These are phyloP conservation scores for Ogataea sp. DNA, from an alignment of 805 yeast species.

Conservation along the genomic window DNA sequence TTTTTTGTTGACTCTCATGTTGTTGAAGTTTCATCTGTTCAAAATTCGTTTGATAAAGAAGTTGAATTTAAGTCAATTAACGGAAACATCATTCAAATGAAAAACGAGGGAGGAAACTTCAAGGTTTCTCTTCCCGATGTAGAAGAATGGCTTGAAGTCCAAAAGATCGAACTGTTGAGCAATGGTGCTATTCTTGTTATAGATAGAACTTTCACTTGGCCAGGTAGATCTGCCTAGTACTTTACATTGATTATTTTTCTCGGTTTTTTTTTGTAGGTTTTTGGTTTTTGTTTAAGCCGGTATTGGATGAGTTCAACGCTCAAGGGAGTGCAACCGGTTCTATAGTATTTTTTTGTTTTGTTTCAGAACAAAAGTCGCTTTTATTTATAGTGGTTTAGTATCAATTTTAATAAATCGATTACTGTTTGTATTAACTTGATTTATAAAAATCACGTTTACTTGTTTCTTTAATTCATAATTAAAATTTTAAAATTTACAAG, in stretches of 20 bases:
- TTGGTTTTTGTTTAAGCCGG: not conserved
- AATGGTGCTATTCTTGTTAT: conserved; percentile 41
- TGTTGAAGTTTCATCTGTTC: conserved; percentile 24
- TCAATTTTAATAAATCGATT: too few species aligned
- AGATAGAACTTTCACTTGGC: conserved; percentile 28
- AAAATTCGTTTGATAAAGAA: conserved; percentile 12
- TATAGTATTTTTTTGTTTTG: too few species aligned
- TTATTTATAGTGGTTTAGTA: too few species aligned
- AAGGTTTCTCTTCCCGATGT: conserved; percentile 24
- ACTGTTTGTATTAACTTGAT: too few species aligned
- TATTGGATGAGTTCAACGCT: too few species aligned
- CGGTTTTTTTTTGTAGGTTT: conserved; percentile 1
- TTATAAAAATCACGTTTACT: too few species aligned
- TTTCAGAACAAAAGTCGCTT: too few species aligned
- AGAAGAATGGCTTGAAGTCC: conserved; percentile 29
- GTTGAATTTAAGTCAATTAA: conserved; percentile 25
- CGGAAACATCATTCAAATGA: conserved; percentile 28
- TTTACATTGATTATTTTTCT: not conserved
- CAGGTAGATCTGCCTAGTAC: conserved; percentile 14
- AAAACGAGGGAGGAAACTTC: conserved; percentile 27
- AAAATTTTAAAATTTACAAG: not conserved
- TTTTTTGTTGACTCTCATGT: conserved; percentile 60
- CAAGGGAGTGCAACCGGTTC: too few species aligned
- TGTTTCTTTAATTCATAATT: too few species aligned
- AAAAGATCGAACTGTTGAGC: conserved; percentile 26